phyloP scores from a whole-genome alignment of 176 grass and related monocot genomes.

The Elymus sibiricus region DNA sequence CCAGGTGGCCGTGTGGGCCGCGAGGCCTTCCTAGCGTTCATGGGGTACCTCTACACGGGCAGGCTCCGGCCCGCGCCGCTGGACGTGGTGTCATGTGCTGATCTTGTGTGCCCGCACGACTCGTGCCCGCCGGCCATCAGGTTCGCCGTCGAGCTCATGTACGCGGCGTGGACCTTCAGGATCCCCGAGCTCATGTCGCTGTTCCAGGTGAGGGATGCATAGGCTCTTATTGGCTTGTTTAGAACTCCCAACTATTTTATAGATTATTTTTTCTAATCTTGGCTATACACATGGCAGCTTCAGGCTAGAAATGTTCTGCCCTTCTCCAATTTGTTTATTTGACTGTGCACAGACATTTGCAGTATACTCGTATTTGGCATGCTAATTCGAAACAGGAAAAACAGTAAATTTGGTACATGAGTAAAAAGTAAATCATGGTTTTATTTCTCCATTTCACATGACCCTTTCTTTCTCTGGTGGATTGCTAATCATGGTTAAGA shows the following conservation, averaged over 20 bases:
- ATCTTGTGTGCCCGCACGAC: conserved; percentile 72
- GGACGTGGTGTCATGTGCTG: conserved; percentile 70
- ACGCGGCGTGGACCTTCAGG: conserved; percentile 75
- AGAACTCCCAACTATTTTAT: not conserved
- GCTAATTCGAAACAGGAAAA: not conserved
- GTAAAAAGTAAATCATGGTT: not conserved
- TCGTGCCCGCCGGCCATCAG: conserved; percentile 79
- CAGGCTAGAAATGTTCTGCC: not conserved
- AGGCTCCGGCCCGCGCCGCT: conserved; percentile 43
- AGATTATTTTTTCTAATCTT: not conserved
- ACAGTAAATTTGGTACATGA: not conserved
- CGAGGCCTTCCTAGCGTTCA: conserved; percentile 71
- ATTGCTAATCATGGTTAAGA: conserved; percentile 11
- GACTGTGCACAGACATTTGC: not conserved
- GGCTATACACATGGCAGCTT: not conserved
- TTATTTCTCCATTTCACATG: not conserved
- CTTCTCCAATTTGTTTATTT: not conserved
- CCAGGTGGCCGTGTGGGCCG: conserved; percentile 51
- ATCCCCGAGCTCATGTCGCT: conserved; percentile 67
- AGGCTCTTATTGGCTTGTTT: not conserved
- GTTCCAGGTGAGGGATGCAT: conserved; percentile 69
- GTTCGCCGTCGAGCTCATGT: conserved; percentile 75
- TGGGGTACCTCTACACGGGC: conserved; percentile 82
- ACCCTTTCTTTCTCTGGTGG: not conserved
- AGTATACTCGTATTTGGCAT: not conserved